Percentiles rank a stretch among this genome's conserved stretches.
Evolutionary conservation across 208 protist species (phyloP).

Genomic region (Trypanosomatidae sp.): DNA sequence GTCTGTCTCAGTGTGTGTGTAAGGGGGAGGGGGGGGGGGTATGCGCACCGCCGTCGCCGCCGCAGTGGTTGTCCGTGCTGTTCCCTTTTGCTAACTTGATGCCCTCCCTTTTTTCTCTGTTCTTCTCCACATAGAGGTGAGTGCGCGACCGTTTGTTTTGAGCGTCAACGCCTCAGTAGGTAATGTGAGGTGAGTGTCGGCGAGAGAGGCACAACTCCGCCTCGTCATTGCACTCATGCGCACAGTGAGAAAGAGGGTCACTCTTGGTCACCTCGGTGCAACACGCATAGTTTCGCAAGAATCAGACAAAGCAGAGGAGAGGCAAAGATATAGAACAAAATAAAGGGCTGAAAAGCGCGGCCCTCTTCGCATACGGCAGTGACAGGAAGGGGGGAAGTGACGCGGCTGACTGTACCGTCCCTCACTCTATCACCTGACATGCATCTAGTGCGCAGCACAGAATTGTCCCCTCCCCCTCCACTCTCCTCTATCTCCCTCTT

Average conservation of each 20-base stretch:
- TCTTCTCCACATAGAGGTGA: background rate
- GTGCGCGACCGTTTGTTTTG: background rate
- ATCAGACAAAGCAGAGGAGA: conserved; percentile 13
- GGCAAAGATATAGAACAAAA: conserved; percentile 3
- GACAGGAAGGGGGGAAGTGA: background rate
- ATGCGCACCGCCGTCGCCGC: background rate
- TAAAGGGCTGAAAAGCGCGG: conserved; percentile 7
- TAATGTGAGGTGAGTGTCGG: background rate
- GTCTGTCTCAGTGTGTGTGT: background rate
- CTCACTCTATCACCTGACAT: background rate
- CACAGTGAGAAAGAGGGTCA: background rate
- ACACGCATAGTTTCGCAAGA: background rate
- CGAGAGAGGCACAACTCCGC: background rate
- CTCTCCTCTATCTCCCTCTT: conserved; percentile 5
- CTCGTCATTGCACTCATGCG: background rate
- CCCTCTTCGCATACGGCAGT: background rate
- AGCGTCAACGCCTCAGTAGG: background rate
- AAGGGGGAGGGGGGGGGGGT: too few relatives aligned
- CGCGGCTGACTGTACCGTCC: background rate
- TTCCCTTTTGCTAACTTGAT: background rate
- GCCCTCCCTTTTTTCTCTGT: too few relatives aligned
- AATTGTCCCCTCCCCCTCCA: background rate
- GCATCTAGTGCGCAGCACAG: background rate
- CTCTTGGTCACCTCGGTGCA: background rate
- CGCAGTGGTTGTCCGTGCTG: background rate